phyloP scores from a whole-genome alignment of 768 basidiomycete genomes.

The Piloderma croceum region DNA sequence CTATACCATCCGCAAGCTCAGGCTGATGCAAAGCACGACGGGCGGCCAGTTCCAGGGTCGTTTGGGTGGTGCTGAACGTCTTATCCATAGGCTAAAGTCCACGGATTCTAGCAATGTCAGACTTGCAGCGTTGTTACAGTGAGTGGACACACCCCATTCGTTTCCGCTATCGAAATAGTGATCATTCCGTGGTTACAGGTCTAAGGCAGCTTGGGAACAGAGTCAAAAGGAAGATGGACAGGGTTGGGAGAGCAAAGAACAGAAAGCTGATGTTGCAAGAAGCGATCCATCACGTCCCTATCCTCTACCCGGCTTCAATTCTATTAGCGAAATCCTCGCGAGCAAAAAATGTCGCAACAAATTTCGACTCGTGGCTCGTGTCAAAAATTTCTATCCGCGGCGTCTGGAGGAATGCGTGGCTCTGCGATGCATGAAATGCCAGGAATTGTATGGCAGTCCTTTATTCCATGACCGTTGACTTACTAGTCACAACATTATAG shows the following conservation, averaged over 20 bases:
- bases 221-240: no score
- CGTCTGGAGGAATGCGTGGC: conserved; percentile 42
- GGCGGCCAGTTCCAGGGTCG: conserved; percentile 34
- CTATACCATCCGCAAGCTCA: conserved; percentile 47
- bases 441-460: conserved; percentile 36
- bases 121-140: conserved; percentile 40
- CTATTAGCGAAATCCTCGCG: conserved; percentile 34
- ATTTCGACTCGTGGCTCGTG: conserved; percentile 43
- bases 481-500: conserved; percentile 26
- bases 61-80: conserved; percentile 41
- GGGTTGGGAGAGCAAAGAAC: no score
- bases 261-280: no score
- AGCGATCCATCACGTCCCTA: not conserved
- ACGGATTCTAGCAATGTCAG: conserved; percentile 31
- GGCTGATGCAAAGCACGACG: conserved; percentile 34
- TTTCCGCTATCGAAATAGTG: no score
- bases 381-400: conserved; percentile 52
- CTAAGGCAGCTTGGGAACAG: no score
- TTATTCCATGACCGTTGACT: not conserved
- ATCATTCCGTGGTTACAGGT: no score
- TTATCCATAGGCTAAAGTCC: conserved; percentile 40
- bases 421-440: conserved; percentile 49
- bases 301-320: conserved; percentile 12
- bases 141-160: no score
- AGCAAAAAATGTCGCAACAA: conserved; percentile 28